A percentile compares a stretch with the other conserved stretches of the same genome.
Conservation (phyloP, 306 rosid species). For the Notholithocarpus densiflorus region DNA sequence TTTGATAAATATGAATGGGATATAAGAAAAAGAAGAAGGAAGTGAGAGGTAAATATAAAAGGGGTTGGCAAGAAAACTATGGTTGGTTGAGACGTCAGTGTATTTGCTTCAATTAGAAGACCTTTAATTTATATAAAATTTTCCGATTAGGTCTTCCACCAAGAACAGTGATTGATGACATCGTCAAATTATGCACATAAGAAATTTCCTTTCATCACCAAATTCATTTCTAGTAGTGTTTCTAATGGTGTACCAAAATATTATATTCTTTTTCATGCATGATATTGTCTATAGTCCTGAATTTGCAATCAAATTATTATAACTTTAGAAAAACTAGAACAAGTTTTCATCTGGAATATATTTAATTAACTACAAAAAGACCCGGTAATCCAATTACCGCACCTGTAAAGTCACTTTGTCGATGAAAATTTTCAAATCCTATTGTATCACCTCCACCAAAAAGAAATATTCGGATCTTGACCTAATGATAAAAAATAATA, state of each 20-base stretch:
- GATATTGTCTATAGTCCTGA: neutral
- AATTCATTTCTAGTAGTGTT: conserved; percentile 17
- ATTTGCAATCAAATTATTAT: neutral
- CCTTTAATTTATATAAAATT: neutral
- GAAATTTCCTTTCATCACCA: conserved; percentile 16
- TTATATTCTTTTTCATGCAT: neutral
- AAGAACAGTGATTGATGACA: conserved; percentile 33
- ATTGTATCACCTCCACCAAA: no score
- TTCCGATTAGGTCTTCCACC: conserved; percentile 16
- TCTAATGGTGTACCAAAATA: conserved; percentile 9
- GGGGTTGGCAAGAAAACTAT: conserved; percentile 11
- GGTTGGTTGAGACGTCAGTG: conserved; percentile 47
- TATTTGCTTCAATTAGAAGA: conserved; percentile 23
- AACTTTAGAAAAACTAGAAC: no score
- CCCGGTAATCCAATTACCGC: no score
- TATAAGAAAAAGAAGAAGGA: conserved; percentile 18
- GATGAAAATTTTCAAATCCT: no score
- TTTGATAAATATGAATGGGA: neutral
- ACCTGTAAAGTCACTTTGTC: no score
- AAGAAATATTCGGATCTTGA: no score
- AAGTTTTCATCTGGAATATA: no score
- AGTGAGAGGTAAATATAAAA: conserved; percentile 19
- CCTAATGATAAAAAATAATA: no score
- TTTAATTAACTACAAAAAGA: no score
- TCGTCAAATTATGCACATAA: conserved; percentile 16